phyloP scores from a whole-genome alignment of 768 basidiomycete species.

The Mycena floridula region DNA sequence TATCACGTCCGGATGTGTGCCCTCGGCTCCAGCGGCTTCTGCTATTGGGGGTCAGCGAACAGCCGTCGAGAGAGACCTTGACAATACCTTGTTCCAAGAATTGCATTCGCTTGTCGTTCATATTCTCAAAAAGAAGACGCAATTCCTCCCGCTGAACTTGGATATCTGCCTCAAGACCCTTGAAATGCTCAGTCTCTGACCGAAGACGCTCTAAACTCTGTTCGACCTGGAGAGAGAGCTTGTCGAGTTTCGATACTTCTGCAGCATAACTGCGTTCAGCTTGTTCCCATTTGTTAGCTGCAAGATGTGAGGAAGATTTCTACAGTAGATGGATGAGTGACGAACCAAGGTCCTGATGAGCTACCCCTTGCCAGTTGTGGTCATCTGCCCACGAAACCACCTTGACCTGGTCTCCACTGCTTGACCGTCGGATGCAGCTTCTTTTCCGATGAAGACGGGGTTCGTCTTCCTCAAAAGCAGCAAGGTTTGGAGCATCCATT shows the following conservation, averaged over 20 bases:
- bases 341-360: too few species aligned
- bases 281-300: conserved; percentile 57
- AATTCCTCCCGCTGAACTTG: conserved; percentile 30
- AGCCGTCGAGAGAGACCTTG: too few species aligned
- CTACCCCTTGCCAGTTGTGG: too few species aligned
- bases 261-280: conserved; percentile 51
- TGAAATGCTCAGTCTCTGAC: conserved; percentile 37
- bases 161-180: conserved; percentile 37
- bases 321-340: too few species aligned
- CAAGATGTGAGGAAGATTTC: too few species aligned
- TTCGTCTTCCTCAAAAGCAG: conserved; percentile 7
- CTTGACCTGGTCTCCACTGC: conserved; percentile 52
- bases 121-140: conserved; percentile 32
- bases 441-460: conserved; percentile 37
- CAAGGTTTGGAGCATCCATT: conserved; percentile 7
- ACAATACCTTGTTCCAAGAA: too few species aligned
- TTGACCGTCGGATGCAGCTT: conserved; percentile 60
- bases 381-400: conserved; percentile 75
- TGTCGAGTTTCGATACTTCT: conserved; percentile 55
- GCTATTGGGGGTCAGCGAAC: too few species aligned
- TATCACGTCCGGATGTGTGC: background rate
- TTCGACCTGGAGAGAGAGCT: conserved; percentile 48
- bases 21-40: background rate
- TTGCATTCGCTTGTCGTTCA: conserved; percentile 22
- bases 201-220: conserved; percentile 36